Percentiles rank a stretch among this genome's conserved stretches.
Evolutionary conservation across 495 filamentous ascomycete genomes (phyloP).

Genomic region (Neurospora intermedia): DNA sequence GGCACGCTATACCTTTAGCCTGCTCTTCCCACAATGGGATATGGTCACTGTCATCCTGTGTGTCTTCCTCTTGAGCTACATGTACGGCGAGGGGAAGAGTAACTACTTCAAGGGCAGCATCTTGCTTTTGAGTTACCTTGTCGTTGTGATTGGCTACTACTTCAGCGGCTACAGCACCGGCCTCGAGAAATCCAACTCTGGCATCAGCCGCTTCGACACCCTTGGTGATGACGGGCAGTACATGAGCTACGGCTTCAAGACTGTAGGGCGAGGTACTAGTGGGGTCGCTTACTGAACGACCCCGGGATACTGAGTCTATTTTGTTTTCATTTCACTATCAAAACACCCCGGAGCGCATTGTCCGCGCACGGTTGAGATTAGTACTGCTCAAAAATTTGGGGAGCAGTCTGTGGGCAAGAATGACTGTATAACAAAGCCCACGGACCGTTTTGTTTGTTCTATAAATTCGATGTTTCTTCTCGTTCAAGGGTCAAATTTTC

Average conservation of each 20-base stretch:
- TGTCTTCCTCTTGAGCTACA: slow-evolving; percentile 92
- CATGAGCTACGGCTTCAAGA: slow-evolving; percentile 39
- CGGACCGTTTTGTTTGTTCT: background rate
- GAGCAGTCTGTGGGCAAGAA: background rate
- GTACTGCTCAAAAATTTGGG: background rate
- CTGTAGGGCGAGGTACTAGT: slow-evolving; percentile 33
- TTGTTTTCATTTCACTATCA: background rate
- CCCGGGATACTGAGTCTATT: background rate
- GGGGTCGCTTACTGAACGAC: slow-evolving; percentile 24
- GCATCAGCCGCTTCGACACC: slow-evolving; percentile 60
- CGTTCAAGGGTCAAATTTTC: background rate
- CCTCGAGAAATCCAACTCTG: slow-evolving; percentile 44
- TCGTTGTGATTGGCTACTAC: slow-evolving; percentile 87
- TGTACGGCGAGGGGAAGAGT: slow-evolving; percentile 97
- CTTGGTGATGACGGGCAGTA: slow-evolving; percentile 42
- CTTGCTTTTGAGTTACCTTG: slow-evolving; percentile 84
- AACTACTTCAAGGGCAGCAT: slow-evolving; percentile 92
- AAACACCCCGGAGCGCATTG: background rate
- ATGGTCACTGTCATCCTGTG: slow-evolving; percentile 97
- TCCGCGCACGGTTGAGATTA: background rate
- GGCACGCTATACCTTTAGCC: slow-evolving; percentile 70
- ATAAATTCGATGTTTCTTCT: background rate
- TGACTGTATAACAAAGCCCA: background rate
- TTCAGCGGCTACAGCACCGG: slow-evolving; percentile 63
- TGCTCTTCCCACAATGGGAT: slow-evolving; percentile 99